These are phyloP conservation scores for Aspergillus sojae DNA, from an alignment of 2,329 filamentous ascomycete species.

Conservation along the genomic window DNA sequence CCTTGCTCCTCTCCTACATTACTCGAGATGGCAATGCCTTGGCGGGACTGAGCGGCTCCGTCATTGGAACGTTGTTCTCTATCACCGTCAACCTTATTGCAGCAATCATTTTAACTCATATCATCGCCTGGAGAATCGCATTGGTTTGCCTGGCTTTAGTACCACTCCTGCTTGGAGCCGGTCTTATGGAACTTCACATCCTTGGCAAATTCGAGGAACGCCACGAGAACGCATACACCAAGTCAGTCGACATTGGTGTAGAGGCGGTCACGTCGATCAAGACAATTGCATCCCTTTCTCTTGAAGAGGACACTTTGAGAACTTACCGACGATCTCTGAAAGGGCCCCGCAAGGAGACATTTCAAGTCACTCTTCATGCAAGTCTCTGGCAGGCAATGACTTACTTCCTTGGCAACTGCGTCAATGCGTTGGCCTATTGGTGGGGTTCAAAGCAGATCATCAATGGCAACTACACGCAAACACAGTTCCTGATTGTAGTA, in stretches of 20 bases:
- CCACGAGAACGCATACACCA: constrained; percentile 54
- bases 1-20: constrained; percentile 66
- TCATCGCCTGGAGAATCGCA: constrained; percentile 76
- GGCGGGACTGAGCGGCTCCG: constrained; percentile 69
- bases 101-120: constrained; percentile 69
- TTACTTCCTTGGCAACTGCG: constrained; percentile 60
- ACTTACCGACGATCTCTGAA: constrained; percentile 50
- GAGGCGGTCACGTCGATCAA: constrained; percentile 57
- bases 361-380: constrained; percentile 51
- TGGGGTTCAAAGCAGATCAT: constrained; percentile 75
- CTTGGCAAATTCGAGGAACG: constrained; percentile 62
- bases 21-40: constrained; percentile 70
- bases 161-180: constrained; percentile 68
- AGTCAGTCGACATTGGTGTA: constrained; percentile 54
- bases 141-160: constrained; percentile 71
- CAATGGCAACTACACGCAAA: constrained; percentile 64
- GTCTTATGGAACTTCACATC: constrained; percentile 67
- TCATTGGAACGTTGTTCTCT: constrained; percentile 69
- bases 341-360: constrained; percentile 53
- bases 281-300: constrained; percentile 54
- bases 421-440: constrained; percentile 78
- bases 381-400: constrained; percentile 51
- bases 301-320: constrained; percentile 53
- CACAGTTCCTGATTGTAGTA: constrained; percentile 75
- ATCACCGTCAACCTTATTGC: constrained; percentile 69